A percentile compares a stretch with the other conserved stretches of the same genome.
These are phyloP conservation scores for Uronychia binucleata DNA, from an alignment of 73 alveolate species.

Conservation along the genomic window DNA sequence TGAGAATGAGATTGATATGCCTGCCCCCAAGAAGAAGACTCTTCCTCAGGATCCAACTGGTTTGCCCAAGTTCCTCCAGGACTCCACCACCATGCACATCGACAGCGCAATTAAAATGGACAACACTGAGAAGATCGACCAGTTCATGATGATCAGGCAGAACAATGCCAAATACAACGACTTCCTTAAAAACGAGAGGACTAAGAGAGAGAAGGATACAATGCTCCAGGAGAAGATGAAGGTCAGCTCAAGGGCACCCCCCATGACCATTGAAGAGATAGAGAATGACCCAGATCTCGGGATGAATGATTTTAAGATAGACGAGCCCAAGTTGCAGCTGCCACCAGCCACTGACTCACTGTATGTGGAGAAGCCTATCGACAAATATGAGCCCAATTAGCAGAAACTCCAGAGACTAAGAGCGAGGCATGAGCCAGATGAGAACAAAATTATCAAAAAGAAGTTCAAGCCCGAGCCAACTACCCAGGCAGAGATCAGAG, in stretches of 20 bases:
- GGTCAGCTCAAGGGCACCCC: constrained; percentile 62
- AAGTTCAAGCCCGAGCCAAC: constrained; percentile 89
- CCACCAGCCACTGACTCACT: constrained; percentile 85
- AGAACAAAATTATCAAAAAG: constrained; percentile 66
- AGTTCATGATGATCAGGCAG: constrained; percentile 47
- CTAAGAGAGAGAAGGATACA: constrained; percentile 64
- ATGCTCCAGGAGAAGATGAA: constrained; percentile 62
- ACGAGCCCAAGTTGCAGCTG: constrained; percentile 73
- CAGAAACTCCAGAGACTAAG: constrained; percentile 11
- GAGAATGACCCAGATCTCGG: constrained; percentile 79
- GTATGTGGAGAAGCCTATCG: constrained; percentile 94
- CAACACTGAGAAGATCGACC: constrained; percentile 75
- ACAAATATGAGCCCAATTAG: constrained; percentile 89
- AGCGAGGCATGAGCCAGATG: constrained; percentile 59
- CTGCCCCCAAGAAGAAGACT: constrained; percentile 39
- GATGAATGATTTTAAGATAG: constrained; percentile 53
- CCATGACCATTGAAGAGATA: constrained; percentile 72
- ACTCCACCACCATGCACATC: constrained; percentile 53
- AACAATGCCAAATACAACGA: constrained; percentile 71
- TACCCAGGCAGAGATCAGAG: constrained; percentile 97
- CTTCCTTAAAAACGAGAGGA: constrained; percentile 67
- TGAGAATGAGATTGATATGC: constrained; percentile 57
- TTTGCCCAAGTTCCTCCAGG: constrained; percentile 47
- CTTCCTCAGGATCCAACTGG: constrained; percentile 23
- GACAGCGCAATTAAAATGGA: constrained; percentile 54